These are phyloP conservation scores for Mycena rebaudengoi DNA, from an alignment of 768 basidiomycete species.

Conservation along the genomic window DNA sequence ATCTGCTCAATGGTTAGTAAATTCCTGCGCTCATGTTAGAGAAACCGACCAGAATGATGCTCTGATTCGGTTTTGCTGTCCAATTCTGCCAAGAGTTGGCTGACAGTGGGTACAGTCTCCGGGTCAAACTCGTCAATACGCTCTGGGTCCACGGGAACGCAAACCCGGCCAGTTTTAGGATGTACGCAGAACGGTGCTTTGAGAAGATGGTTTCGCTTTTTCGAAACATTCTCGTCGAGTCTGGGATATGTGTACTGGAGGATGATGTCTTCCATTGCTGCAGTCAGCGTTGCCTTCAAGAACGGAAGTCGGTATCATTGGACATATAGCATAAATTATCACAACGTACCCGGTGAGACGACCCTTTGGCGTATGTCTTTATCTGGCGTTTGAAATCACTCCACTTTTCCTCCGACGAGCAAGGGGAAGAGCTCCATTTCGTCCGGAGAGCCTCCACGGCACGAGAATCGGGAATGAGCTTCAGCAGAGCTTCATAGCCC, in stretches of 20 bases:
- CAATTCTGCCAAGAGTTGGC: constrained; percentile 83
- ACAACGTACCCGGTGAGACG: constrained; percentile 42
- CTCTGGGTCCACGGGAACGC: constrained; percentile 88
- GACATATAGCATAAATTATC: constrained; percentile 17
- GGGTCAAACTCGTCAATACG: constrained; percentile 86
- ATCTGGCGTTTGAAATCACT: constrained; percentile 59
- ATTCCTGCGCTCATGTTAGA: background rate
- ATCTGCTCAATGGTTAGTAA: constrained; percentile 46
- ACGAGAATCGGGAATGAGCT: constrained; percentile 73
- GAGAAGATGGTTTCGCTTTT: constrained; percentile 96
- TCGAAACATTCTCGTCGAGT: constrained; percentile 96
- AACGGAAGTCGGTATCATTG: constrained; percentile 8
- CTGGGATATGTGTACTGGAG: constrained; percentile 96
- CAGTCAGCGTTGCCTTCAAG: constrained; percentile 44
- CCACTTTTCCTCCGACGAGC: constrained; percentile 81
- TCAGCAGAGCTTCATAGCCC: constrained; percentile 78
- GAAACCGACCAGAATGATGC: constrained; percentile 57
- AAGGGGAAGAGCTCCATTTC: constrained; percentile 65
- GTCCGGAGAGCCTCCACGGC: constrained; percentile 57
- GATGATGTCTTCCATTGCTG: constrained; percentile 85
- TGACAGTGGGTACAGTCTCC: constrained; percentile 84
- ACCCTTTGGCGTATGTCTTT: constrained; percentile 42
- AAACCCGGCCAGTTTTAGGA: constrained; percentile 94
- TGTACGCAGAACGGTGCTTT: constrained; percentile 98
- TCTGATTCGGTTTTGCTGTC: constrained; percentile 55